Conservation (phyloP, 139 green algal species). For the Pseudopediastrum boryanum region DNA sequence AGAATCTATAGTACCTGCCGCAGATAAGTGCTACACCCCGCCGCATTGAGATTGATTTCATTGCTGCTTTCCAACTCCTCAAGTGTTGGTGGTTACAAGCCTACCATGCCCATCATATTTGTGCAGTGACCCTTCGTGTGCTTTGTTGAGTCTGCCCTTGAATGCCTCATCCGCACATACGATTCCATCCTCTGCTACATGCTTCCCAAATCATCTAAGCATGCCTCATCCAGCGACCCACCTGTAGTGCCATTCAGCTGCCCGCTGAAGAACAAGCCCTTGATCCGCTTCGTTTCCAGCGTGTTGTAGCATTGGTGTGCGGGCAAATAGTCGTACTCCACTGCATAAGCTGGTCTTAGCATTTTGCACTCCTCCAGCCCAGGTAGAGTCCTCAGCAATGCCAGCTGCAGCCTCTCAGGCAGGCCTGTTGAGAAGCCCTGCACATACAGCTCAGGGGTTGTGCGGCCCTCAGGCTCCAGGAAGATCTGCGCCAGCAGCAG, state of each 20-base stretch:
- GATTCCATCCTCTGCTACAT: too few relatives aligned
- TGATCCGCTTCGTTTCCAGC: constrained; percentile 91
- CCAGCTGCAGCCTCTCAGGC: constrained; percentile 91
- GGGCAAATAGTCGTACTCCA: constrained; percentile 99
- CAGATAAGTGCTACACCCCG: too few relatives aligned
- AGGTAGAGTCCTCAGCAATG: constrained; percentile 92
- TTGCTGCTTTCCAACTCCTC: too few relatives aligned
- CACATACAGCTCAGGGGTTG: constrained; percentile 95
- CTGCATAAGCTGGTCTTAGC: constrained; percentile 94
- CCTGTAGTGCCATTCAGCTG: constrained; percentile 98
- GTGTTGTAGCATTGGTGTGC: constrained; percentile 88
- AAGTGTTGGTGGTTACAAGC: too few relatives aligned
- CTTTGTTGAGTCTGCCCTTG: too few relatives aligned
- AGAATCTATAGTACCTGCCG: too few relatives aligned
- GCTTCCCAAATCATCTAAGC: background rate
- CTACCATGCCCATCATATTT: too few relatives aligned
- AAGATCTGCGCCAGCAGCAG: too few relatives aligned
- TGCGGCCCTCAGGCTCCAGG: constrained; percentile 94
- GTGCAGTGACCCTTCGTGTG: too few relatives aligned
- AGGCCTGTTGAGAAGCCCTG: constrained; percentile 91
- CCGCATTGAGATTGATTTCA: too few relatives aligned
- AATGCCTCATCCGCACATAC: too few relatives aligned
- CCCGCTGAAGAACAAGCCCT: constrained; percentile 94
- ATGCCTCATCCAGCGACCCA: constrained; percentile 15
- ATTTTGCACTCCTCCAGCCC: constrained; percentile 87